These are phyloP conservation scores for Nissolia schottii DNA, from an alignment of 306 rosid species.

Conservation along the genomic window DNA sequence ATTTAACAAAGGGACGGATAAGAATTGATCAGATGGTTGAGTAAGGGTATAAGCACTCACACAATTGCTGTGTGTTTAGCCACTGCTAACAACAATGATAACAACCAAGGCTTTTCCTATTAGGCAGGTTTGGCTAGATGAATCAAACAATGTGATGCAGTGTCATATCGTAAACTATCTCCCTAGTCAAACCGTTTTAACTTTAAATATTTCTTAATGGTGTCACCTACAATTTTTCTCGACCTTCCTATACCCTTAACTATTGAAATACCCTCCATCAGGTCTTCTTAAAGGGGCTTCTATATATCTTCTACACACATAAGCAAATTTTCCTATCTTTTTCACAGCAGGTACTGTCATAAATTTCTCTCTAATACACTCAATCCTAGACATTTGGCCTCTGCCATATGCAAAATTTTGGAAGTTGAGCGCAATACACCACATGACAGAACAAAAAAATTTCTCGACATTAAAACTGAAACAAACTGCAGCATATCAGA, in stretches of 20 bases:
- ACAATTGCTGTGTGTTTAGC: not conserved
- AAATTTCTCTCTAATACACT: not conserved
- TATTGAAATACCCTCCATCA: not conserved
- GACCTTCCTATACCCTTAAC: not conserved
- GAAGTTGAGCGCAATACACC: not conserved
- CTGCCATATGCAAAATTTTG: not conserved
- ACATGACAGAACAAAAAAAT: not conserved
- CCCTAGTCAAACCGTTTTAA: not conserved
- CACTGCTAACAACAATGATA: not conserved
- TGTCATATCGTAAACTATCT: not conserved
- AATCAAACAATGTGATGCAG: not conserved
- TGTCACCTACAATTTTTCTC: not conserved
- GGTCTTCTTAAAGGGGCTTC: not conserved
- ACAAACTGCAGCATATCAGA: not conserved
- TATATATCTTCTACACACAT: not conserved
- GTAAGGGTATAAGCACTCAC: not conserved
- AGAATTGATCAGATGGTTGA: not conserved
- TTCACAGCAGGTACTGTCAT: not conserved
- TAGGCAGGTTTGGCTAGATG: not conserved
- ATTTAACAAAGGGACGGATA: not conserved
- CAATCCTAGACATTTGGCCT: not conserved
- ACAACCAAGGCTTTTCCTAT: not conserved
- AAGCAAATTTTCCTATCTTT: not conserved
- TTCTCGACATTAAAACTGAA: not conserved
- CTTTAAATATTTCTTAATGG: not conserved